Percentiles rank a stretch among this genome's conserved stretches.
Evolutionary conservation across 768 basidiomycete genomes (phyloP).

Genomic region (Dentipellis sp.): DNA sequence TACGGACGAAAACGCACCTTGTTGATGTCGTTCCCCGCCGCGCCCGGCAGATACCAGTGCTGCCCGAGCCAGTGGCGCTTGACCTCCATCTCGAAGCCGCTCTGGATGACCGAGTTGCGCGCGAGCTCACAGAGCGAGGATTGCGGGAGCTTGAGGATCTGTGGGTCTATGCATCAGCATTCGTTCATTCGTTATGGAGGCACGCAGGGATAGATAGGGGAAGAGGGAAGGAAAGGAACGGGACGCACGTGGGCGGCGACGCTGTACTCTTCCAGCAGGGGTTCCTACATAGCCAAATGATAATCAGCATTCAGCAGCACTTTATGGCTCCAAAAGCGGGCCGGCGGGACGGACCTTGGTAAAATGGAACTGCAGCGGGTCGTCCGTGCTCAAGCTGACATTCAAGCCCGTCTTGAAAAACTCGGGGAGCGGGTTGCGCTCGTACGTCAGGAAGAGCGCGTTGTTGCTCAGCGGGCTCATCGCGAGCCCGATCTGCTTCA

Average conservation of each 20-base stretch:
- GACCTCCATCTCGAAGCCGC: constrained; percentile 97
- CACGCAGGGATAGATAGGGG: not conserved
- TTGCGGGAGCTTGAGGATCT: constrained; percentile 97
- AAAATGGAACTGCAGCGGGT: constrained; percentile 95
- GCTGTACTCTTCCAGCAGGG: constrained; percentile 91
- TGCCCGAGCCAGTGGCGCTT: constrained; percentile 95
- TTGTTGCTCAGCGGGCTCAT: constrained; percentile 99
- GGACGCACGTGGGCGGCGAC: constrained; percentile 85
- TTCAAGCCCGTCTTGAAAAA: constrained; percentile 96
- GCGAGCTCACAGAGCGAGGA: constrained; percentile 93
- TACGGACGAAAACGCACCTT: constrained; percentile 56
- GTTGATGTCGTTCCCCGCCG: constrained; percentile 91
- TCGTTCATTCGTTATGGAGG: not conserved
- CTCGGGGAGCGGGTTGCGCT: constrained; percentile 93
- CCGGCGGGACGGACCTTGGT: constrained; percentile 58
- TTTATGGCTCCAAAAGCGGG: not conserved
- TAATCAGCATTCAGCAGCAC: not conserved
- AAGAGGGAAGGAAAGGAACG: not conserved
- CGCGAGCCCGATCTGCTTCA: constrained; percentile 96
- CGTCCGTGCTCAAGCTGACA: constrained; percentile 93
- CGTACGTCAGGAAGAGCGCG: constrained; percentile 92
- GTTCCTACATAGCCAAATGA: constrained; percentile 47
- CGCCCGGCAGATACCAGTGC: constrained; percentile 88
- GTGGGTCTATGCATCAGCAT: constrained; percentile 4
- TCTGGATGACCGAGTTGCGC: constrained; percentile 94